Evolutionary conservation across 495 filamentous ascomycete genomes (phyloP).

Genomic region (Xylaria telfairii): DNA sequence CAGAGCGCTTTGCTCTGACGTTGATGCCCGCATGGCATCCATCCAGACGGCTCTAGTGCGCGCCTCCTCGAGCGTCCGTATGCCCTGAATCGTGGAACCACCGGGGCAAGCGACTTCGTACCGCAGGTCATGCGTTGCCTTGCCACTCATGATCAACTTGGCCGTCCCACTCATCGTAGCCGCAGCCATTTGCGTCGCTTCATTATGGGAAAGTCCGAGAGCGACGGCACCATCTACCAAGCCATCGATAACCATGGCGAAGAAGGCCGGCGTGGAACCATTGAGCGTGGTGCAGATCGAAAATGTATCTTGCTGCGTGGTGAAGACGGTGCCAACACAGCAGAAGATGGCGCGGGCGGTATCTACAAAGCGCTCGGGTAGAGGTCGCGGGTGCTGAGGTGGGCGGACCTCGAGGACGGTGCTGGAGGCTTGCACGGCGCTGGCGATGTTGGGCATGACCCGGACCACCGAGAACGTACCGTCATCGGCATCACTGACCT

Average conservation of each 20-base stretch:
- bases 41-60: conserved; percentile 51
- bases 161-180: conserved; percentile 65
- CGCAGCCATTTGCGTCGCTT: conserved; percentile 70
- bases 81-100: conserved; percentile 68
- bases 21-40: conserved; percentile 19
- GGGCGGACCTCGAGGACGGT: conserved; percentile 62
- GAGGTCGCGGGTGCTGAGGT: conserved; percentile 2
- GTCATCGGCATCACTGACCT: neutral
- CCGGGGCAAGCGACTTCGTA: conserved; percentile 71
- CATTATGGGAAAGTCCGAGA: conserved; percentile 67
- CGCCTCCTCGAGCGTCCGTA: conserved; percentile 68
- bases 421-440: conserved; percentile 67
- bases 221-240: conserved; percentile 69
- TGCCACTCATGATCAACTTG: conserved; percentile 62
- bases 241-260: conserved; percentile 65
- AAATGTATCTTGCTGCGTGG: conserved; percentile 59
- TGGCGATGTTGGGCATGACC: conserved; percentile 69
- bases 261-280: conserved; percentile 71
- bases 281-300: conserved; percentile 68
- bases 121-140: conserved; percentile 62
- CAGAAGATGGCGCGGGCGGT: conserved; percentile 23
- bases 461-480: conserved; percentile 57
- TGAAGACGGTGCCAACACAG: conserved; percentile 53
- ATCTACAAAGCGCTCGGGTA: conserved; percentile 3
- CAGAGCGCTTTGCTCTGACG: conserved; percentile 10